Percentiles rank a stretch among this genome's conserved stretches.
Conservation (phyloP, 108 stramenopile genomes). For the Cyclotella distinguenda region DNA sequence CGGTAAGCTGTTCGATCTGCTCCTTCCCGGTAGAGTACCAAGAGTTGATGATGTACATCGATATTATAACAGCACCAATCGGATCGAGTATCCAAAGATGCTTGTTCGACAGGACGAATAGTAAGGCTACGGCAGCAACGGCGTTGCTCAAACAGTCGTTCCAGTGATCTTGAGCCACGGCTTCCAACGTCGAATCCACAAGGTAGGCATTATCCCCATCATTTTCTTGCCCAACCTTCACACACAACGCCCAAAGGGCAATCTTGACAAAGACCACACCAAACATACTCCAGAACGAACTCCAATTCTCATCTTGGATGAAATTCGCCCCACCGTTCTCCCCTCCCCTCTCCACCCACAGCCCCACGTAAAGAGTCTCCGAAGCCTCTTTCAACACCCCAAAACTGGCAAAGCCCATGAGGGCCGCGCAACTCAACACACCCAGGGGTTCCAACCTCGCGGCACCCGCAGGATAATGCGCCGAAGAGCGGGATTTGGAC, state of each 20-base stretch:
- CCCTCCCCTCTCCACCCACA: conserved; percentile 23
- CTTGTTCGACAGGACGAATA: conserved; percentile 57
- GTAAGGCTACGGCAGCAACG: conserved; percentile 81
- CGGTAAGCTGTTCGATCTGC: conserved; percentile 91
- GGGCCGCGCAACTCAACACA: conserved; percentile 88
- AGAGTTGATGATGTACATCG: conserved; percentile 85
- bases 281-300: conserved; percentile 64
- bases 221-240: conserved; percentile 36
- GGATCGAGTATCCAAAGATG: conserved; percentile 84
- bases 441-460: conserved; percentile 90
- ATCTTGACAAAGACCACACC: conserved; percentile 84
- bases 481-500: conserved; percentile 65
- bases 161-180: conserved; percentile 92
- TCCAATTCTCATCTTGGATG: conserved; percentile 49
- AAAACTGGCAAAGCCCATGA: conserved; percentile 93
- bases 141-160: conserved; percentile 89
- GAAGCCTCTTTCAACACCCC: conserved; percentile 83
- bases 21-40: conserved; percentile 91
- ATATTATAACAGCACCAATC: conserved; percentile 89
- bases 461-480: conserved; percentile 91
- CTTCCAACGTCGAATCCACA: conserved; percentile 79
- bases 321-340: not conserved
- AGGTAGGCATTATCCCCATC: conserved; percentile 34
- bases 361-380: conserved; percentile 32
- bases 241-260: conserved; percentile 61